Base-by-base conservation (phyloP, 2,329 filamentous ascomycete species). In the Colletotrichum higginsianum region DNA sequence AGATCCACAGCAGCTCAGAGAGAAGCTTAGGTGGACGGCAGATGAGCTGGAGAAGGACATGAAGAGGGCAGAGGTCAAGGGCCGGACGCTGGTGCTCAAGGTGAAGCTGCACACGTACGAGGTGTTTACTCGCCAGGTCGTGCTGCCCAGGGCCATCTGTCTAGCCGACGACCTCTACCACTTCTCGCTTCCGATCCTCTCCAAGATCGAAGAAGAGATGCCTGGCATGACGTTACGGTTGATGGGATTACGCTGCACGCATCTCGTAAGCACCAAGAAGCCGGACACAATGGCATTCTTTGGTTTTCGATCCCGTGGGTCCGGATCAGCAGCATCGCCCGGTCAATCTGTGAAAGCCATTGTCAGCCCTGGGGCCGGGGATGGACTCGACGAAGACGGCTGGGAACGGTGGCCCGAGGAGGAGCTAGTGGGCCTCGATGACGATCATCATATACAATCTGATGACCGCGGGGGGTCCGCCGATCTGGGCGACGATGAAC, bases 41-140 rank as follows among this genome's bases (percentile, higher is more conserved):
- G 91, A 95, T 73, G 95, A 97, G 74, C 85, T 99, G 4, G 95
- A 98, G 79, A 93, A 93, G 75, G 96, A 98, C 77, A 86, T 98
- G 83, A 87, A 88, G 69, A 89, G 90, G 35, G 94, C 94, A 1
- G 89, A 94, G 74, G 94, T 94, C 82, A 98, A 96, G 80, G 96
- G 96, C 0, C 90, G 94, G n/a, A 98, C 96, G 0, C 84, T 99
- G 1, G 94, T 94, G 26, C 84, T 99, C 46, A 99, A 99, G 81
- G 88, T 98, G 74, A 99, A 99, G 80, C 84, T 98, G 9, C 94
- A 98, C 79, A 98, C 95, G 0, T 99, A 96, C 77, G 95, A 98
- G 80, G 93, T 98, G 23, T 88, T 94, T 62, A 97, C 95, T 0
- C 88, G 96, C 42, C 96, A 99, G 79, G 88, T 90, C 7, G 89